Percentiles rank a stretch among this genome's conserved stretches.
phyloP scores from a whole-genome alignment of 805 yeast genomes.

The Lipomyces oligophaga region DNA sequence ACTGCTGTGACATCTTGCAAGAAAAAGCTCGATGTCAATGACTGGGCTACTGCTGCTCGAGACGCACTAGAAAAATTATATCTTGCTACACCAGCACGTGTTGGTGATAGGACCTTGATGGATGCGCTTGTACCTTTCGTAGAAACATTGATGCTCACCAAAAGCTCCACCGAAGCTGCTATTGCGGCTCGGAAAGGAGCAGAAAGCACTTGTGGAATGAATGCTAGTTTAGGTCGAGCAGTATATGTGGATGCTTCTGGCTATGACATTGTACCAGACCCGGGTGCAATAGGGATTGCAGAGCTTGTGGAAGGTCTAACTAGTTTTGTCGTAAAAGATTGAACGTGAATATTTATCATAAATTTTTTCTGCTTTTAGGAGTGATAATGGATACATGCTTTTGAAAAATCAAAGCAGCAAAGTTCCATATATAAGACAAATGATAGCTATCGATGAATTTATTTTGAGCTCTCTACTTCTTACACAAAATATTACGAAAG shows the following conservation, averaged over 20 bases:
- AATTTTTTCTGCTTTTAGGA: not conserved
- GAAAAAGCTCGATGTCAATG: no score
- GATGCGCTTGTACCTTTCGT: slow-evolving; percentile 89
- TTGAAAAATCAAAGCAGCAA: no score
- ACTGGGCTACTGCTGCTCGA: slow-evolving; percentile 22
- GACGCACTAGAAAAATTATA: slow-evolving; percentile 68
- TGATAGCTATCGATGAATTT: no score
- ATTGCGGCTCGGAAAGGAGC: slow-evolving; percentile 75
- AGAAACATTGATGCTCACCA: slow-evolving; percentile 50
- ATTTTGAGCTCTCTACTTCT: no score
- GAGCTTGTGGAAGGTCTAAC: slow-evolving; percentile 52
- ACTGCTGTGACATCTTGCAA: slow-evolving; percentile 23
- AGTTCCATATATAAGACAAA: no score
- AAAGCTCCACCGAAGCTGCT: slow-evolving; percentile 49
- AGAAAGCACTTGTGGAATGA: slow-evolving; percentile 63
- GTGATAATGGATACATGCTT: not conserved
- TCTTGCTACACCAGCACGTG: slow-evolving; percentile 82
- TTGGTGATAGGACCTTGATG: slow-evolving; percentile 82
- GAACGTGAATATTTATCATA: not conserved
- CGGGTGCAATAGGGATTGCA: slow-evolving; percentile 87
- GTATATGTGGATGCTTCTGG: slow-evolving; percentile 60
- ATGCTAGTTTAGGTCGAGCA: slow-evolving; percentile 91
- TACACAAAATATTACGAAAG: no score
- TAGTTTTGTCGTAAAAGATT: no score
- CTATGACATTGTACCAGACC: slow-evolving; percentile 63